Percentiles rank a stretch among this genome's conserved stretches.
phyloP scores from a whole-genome alignment of 2,329 filamentous ascomycete species.

The Rutstroemia sp. region DNA sequence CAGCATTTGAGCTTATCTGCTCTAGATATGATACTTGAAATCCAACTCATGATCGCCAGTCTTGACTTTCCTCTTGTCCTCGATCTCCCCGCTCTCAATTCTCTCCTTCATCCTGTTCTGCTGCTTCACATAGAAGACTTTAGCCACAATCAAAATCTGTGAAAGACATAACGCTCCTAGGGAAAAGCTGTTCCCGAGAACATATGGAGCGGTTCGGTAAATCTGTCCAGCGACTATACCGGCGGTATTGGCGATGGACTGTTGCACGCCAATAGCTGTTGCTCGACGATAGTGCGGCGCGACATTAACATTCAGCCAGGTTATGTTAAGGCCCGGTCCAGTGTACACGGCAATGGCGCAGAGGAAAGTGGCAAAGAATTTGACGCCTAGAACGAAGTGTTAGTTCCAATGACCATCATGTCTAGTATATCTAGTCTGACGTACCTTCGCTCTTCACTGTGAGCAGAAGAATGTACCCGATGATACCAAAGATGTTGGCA shows the following conservation, averaged over 20 bases:
- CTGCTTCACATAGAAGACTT: slow-evolving; percentile 37
- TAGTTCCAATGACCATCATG: neutral
- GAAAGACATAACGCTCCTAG: slow-evolving; percentile 13
- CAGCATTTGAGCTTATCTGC: neutral
- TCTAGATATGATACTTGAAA: slow-evolving; percentile 37
- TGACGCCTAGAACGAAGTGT: slow-evolving; percentile 13
- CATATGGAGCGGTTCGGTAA: slow-evolving; percentile 19
- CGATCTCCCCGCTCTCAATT: slow-evolving; percentile 34
- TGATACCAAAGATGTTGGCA: slow-evolving; percentile 37
- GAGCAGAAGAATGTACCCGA: slow-evolving; percentile 43
- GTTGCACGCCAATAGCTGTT: slow-evolving; percentile 39
- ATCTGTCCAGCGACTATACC: slow-evolving; percentile 34
- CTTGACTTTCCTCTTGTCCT: slow-evolving; percentile 38
- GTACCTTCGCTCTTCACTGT: slow-evolving; percentile 36
- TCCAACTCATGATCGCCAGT: slow-evolving; percentile 41
- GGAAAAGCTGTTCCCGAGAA: slow-evolving; percentile 18
- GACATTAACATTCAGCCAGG: slow-evolving; percentile 40
- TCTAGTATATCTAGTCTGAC: neutral
- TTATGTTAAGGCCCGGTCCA: slow-evolving; percentile 39
- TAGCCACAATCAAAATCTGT: slow-evolving; percentile 31
- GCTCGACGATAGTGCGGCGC: slow-evolving; percentile 40
- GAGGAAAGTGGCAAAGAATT: slow-evolving; percentile 44
- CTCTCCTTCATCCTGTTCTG: slow-evolving; percentile 35
- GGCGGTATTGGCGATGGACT: slow-evolving; percentile 39
- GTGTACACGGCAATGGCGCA: slow-evolving; percentile 41